Conservation (phyloP, 129 eudicot genomes). For the Flaveria brownii region DNA sequence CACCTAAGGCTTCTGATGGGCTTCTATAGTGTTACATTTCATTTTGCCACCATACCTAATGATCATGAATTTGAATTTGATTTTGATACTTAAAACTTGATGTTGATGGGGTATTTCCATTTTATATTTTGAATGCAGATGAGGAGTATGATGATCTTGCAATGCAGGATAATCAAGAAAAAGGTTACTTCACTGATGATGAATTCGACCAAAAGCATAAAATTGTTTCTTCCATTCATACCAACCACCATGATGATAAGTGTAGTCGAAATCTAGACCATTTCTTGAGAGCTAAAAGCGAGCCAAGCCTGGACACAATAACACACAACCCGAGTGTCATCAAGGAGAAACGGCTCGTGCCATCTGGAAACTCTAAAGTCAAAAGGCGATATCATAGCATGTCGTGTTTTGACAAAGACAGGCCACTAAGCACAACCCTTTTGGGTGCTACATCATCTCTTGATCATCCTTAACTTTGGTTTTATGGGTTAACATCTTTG, state of each 20-base stretch:
- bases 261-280: conserved; percentile 51
- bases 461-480: conserved; percentile 31
- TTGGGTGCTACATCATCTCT: conserved; percentile 17
- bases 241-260: conserved; percentile 29
- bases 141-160: conserved; percentile 92
- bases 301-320: conserved; percentile 34
- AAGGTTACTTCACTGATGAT: conserved; percentile 62
- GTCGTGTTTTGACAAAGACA: conserved; percentile 46
- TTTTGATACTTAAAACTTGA: not conserved
- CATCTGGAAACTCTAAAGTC: conserved; percentile 38
- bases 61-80: not conserved
- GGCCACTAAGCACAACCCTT: conserved; percentile 33
- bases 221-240: not conserved
- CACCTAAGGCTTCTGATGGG: too few relatives aligned
- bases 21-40: too few relatives aligned
- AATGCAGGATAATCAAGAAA: conserved; percentile 60
- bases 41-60: too few relatives aligned
- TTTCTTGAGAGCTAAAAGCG: conserved; percentile 54
- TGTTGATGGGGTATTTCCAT: not conserved
- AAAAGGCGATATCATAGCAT: conserved; percentile 70
- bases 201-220: conserved; percentile 41
- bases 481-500: conserved; percentile 23
- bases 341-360: conserved; percentile 38
- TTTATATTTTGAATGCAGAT: conserved; percentile 15
- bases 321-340: conserved; percentile 25